These are phyloP conservation scores for Eryngium alpinum DNA, from an alignment of 140 eudicot species.

Conservation along the genomic window DNA sequence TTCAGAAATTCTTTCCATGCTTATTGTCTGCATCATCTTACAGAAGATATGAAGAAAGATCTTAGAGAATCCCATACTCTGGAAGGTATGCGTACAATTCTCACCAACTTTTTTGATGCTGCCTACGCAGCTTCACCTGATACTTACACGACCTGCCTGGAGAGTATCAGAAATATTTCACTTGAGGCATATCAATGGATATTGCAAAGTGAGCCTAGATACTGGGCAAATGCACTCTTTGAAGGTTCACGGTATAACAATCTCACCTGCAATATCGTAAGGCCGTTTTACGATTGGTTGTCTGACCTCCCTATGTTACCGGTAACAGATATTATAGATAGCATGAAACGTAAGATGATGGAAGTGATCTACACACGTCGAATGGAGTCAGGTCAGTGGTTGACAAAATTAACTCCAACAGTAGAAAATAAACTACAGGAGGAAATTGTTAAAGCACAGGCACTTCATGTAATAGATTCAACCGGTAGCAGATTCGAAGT, in stretches of 20 bases:
- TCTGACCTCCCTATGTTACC: conserved; percentile 11
- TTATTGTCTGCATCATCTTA: conserved; percentile 11
- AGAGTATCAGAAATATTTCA: conserved; percentile 9
- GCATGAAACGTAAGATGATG: conserved; percentile 10
- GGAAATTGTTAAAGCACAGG: conserved; percentile 12
- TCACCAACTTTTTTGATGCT: conserved; percentile 1
- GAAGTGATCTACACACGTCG: conserved; percentile 2
- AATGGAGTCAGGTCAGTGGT: conserved; percentile 6
- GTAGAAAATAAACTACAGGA: not conserved
- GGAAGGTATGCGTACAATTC: not conserved
- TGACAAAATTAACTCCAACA: not conserved
- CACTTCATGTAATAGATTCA: conserved; percentile 1
- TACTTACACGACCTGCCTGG: conserved; percentile 9
- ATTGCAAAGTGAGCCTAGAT: conserved; percentile 13
- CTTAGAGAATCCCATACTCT: not conserved
- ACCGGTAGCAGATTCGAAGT: conserved; percentile 1
- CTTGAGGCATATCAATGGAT: conserved; percentile 11
- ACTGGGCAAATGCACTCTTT: conserved; percentile 15
- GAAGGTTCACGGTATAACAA: conserved; percentile 11
- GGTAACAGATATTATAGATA: conserved; percentile 12
- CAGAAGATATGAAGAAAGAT: conserved; percentile 8
- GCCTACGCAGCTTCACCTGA: conserved; percentile 3
- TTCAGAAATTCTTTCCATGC: conserved; percentile 8
- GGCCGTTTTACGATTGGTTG: conserved; percentile 5
- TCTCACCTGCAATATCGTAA: not conserved